Evolutionary conservation across 108 stramenopile genomes (phyloP).

Genomic region (Pseudonitzschia delicatissima): DNA sequence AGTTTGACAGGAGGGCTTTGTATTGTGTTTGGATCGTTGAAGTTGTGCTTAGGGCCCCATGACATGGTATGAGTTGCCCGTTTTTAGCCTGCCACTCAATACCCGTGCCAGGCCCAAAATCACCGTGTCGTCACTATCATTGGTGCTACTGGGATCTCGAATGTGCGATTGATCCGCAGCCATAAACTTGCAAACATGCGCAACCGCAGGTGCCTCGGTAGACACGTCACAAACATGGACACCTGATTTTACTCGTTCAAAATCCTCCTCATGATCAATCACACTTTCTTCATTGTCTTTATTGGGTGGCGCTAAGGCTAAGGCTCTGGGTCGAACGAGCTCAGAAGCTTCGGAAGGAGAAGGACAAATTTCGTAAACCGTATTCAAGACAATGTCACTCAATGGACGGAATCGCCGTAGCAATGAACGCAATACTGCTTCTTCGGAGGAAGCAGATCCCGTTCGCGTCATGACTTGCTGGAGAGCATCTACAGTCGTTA

Average conservation of each 20-base stretch:
- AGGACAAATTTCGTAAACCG: slow-evolving; percentile 72
- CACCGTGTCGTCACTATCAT: slow-evolving; percentile 30
- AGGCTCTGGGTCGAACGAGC: slow-evolving; percentile 49
- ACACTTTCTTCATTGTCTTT: neutral
- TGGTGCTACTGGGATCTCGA: slow-evolving; percentile 56
- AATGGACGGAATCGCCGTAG: slow-evolving; percentile 78
- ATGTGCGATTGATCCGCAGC: slow-evolving; percentile 52
- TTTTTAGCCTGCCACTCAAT: slow-evolving; percentile 61
- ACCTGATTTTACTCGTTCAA: slow-evolving; percentile 49
- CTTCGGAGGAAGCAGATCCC: slow-evolving; percentile 68
- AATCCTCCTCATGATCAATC: slow-evolving; percentile 14
- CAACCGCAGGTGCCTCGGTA: slow-evolving; percentile 51
- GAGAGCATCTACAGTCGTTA: slow-evolving; percentile 43
- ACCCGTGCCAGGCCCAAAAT: slow-evolving; percentile 83
- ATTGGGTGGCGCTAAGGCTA: slow-evolving; percentile 49
- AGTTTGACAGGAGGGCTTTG: slow-evolving; percentile 43
- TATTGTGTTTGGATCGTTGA: slow-evolving; percentile 7
- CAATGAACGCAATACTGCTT: slow-evolving; percentile 59
- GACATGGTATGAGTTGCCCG: slow-evolving; percentile 54
- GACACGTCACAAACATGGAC: slow-evolving; percentile 53
- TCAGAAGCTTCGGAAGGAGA: slow-evolving; percentile 60
- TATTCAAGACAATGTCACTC: slow-evolving; percentile 70
- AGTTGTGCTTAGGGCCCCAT: slow-evolving; percentile 76
- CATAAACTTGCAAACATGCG: slow-evolving; percentile 83
- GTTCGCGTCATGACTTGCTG: slow-evolving; percentile 54